Evolutionary conservation across 2,329 filamentous ascomycete genomes (phyloP), one percentile per base, ranked within the genome.

Genomic region (Pseudomassariella vexata): DNA sequence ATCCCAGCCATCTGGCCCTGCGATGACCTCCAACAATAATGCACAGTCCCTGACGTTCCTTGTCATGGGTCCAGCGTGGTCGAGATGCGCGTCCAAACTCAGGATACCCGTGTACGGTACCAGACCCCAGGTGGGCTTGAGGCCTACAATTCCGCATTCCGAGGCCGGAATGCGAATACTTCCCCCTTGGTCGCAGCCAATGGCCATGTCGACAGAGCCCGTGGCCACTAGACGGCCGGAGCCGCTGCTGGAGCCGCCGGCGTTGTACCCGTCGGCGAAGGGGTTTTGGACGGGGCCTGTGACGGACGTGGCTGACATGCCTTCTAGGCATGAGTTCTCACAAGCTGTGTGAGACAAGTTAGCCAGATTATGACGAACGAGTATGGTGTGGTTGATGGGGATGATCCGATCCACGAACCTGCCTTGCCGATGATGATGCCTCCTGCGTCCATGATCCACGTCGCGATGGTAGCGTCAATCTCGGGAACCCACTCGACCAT

Each of bases 281-380:
- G 66, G 67, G 32, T 70, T 68, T 36, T 68, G 58, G 3, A 70
- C 64, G 1, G 57, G 53, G 0, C 67, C 67, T 3, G 59, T 60
- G n/a, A 62, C 57, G 1, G 62, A 57, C 5, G 65, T 65, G 31
- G 52, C 56, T 7, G 59, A 64, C 11, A 66, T 39, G 5, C 57
- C 59, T 9, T 59, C 59, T 35, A 60, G 53, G 26, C 57, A 66
- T 23, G 66, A 53, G 40, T 68, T 66, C 44, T 70, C 67, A 38
- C 67, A 71, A 4, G 62, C 43, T n/a, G n/a, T n/a, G n/a, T n/a
- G n/a, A n/a, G n/a, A n/a, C n/a, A n/a, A n/a, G n/a, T n/a, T n/a
- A n/a, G n/a, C n/a, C n/a, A n/a, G n/a, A n/a, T n/a, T n/a, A n/a
- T n/a, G n/a, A n/a, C n/a, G n/a, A n/a, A n/a, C n/a, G n/a, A n/a